Evolutionary conservation across 78 protist genomes (phyloP).

Genomic region (Creolimax fragrantissima): DNA sequence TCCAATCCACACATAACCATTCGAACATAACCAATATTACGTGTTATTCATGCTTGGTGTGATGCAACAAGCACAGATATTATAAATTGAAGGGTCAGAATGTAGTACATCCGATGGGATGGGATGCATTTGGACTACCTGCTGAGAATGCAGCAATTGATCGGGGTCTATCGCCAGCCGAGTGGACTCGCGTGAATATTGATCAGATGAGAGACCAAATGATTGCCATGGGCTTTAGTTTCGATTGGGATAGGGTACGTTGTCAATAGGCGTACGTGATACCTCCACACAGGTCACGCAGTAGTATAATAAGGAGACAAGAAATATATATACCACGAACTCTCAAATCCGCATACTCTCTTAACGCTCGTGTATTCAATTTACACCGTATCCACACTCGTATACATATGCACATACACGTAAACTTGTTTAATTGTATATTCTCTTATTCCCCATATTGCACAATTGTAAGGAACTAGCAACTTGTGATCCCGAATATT

Average conservation of each 20-base stretch:
- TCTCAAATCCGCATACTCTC: no score
- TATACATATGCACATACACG: no score
- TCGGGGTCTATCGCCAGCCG: conserved; percentile 47
- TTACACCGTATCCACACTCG: no score
- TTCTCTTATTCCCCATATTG: neutral
- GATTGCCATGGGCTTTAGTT: conserved; percentile 26
- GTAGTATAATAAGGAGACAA: no score
- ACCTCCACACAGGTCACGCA: neutral
- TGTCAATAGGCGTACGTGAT: neutral
- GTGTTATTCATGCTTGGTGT: no score
- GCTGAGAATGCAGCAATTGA: conserved; percentile 85
- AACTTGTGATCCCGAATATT: conserved; percentile 66
- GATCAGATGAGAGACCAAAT: conserved; percentile 62
- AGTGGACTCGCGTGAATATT: conserved; percentile 70
- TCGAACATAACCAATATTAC: no score
- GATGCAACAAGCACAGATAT: no score
- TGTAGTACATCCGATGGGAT: conserved; percentile 84
- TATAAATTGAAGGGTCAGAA: conserved; percentile 51
- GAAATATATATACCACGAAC: no score
- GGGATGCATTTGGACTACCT: conserved; percentile 86
- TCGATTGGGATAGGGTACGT: conserved; percentile 54
- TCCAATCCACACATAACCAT: no score
- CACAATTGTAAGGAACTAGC: conserved; percentile 38
- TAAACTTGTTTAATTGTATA: no score
- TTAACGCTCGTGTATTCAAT: no score